Evolutionary conservation across 2,329 filamentous ascomycete genomes (phyloP).

Genomic region (Fusarium temperatum): DNA sequence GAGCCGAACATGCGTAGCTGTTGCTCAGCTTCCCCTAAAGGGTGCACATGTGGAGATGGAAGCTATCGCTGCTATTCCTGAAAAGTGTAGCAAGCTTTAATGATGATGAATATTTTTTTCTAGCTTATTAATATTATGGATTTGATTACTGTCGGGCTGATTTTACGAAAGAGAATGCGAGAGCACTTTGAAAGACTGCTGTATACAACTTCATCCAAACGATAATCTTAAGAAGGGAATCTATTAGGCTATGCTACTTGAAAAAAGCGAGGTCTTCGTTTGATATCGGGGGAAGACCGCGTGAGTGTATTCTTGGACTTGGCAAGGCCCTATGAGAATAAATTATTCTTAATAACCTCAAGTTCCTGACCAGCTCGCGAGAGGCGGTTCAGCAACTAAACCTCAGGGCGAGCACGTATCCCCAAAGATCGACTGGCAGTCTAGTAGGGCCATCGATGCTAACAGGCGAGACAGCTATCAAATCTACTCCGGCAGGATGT

Average conservation of each 20-base stretch:
- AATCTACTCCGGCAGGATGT: not conserved
- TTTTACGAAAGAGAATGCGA: not conserved
- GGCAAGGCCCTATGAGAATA: not conserved
- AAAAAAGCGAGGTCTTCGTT: accelerated
- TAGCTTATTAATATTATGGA: not conserved
- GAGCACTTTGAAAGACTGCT: not conserved
- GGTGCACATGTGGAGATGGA: not conserved
- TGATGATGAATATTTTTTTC: not conserved
- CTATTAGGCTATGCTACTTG: accelerated
- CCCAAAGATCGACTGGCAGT: not conserved
- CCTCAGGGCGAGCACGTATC: not conserved
- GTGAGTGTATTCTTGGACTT: not conserved
- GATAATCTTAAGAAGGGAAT: not conserved
- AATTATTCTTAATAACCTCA: not conserved
- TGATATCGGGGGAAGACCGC: too few relatives aligned
- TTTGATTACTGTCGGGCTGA: not conserved
- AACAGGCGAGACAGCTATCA: not conserved
- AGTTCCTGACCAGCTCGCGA: not conserved
- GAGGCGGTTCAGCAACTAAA: not conserved
- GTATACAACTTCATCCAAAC: too few relatives aligned
- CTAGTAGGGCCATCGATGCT: too few relatives aligned
- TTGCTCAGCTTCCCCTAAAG: not conserved
- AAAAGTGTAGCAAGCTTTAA: not conserved
- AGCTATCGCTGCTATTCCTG: not conserved
- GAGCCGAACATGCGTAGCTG: not conserved